Evolutionary conservation across 257 asterid genomes (phyloP).

Genomic region (Solanum bulbocastanum): DNA sequence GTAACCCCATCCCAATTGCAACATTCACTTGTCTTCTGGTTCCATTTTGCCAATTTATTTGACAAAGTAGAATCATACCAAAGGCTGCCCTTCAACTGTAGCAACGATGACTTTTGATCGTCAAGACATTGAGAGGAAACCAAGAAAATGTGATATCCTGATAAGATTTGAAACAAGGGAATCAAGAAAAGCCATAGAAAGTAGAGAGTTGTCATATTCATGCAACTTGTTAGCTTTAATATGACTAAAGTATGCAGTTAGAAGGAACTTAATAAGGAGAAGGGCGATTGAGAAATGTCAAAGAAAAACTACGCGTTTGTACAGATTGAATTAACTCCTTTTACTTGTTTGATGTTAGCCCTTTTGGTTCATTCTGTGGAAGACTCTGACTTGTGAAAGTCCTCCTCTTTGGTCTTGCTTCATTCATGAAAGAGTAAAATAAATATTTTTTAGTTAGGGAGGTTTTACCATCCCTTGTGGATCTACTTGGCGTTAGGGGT

Average conservation of each 20-base stretch:
- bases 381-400: background rate
- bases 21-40: background rate
- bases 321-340: too few species aligned
- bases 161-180: constrained; percentile 11
- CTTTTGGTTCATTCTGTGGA: background rate
- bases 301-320: background rate
- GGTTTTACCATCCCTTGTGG: too few species aligned
- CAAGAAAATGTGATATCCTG: background rate
- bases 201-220: constrained; percentile 9
- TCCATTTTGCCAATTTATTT: constrained; percentile 20
- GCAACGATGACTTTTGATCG: constrained; percentile 27
- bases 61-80: background rate
- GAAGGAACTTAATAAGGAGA: background rate
- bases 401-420: background rate
- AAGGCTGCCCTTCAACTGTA: constrained; percentile 28
- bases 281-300: too few species aligned
- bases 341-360: constrained; percentile 20
- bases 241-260: background rate
- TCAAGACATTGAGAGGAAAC: constrained; percentile 30
- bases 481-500: too few species aligned
- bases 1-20: background rate
- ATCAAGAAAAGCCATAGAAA: constrained; percentile 33
- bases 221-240: background rate
- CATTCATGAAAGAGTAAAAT: too few species aligned
- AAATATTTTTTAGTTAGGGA: too few species aligned